Evolutionary conservation across 768 basidiomycete genomes (phyloP).

Genomic region (Lentinula sp.): DNA sequence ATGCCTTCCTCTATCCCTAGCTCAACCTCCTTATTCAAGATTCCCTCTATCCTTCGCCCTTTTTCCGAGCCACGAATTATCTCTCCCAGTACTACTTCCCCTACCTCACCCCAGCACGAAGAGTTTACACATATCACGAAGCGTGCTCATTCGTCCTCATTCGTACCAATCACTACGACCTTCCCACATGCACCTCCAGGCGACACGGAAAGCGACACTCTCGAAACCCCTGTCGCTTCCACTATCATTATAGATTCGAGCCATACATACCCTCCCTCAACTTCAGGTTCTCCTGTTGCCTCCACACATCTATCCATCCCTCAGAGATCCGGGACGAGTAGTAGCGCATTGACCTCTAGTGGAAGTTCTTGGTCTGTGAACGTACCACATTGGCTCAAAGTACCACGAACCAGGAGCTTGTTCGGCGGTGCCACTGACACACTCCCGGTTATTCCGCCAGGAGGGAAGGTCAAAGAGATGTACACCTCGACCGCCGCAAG

Average conservation of each 20-base stretch:
- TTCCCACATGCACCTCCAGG: conserved; percentile 19
- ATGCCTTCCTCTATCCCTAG: conserved; percentile 14
- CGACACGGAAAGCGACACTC: conserved; percentile 12
- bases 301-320: not conserved
- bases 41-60: conserved; percentile 62
- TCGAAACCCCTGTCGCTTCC: conserved; percentile 20
- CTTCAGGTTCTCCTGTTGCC: conserved; percentile 14
- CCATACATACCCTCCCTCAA: conserved; percentile 81
- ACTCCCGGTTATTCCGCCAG: conserved; percentile 11
- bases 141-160: conserved; percentile 42
- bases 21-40: conserved; percentile 46
- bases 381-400: conserved; percentile 69
- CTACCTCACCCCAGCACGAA: conserved; percentile 25
- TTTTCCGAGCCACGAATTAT: conserved; percentile 41
- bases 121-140: conserved; percentile 71
- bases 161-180: conserved; percentile 49
- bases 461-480: conserved; percentile 34
- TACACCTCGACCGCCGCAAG: conserved; percentile 20
- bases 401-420: conserved; percentile 21
- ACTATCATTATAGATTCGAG: conserved; percentile 18
- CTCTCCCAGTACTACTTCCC: not conserved
- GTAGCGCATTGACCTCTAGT: conserved; percentile 18
- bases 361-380: conserved; percentile 27
- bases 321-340: not conserved
- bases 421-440: conserved; percentile 31